Evolutionary conservation across 306 rosid species (phyloP).

Genomic region (apple (Malus domestica)): DNA sequence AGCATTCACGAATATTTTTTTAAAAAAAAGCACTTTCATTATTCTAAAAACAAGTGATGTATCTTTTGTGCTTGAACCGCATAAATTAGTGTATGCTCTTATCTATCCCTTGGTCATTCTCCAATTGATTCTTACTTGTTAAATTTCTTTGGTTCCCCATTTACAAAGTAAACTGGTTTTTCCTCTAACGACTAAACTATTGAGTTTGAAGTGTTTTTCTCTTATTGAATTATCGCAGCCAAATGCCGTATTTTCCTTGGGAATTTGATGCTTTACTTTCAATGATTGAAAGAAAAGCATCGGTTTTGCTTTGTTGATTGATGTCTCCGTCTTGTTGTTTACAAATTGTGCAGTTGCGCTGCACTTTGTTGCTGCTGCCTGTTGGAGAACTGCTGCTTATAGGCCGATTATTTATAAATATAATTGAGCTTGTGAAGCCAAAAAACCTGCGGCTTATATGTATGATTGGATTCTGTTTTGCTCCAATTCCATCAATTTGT

Average conservation of each 20-base stretch:
- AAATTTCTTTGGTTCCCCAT: not conserved
- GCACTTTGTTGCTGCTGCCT: slow-evolving; percentile 38
- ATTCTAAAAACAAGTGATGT: too few relatives aligned
- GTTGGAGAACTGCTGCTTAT: slow-evolving; percentile 32
- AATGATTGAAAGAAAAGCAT: not conserved
- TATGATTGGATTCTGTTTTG: not conserved
- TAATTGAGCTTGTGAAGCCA: not conserved
- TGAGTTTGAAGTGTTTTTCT: too few relatives aligned
- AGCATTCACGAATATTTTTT: too few relatives aligned
- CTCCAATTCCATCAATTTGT: not conserved
- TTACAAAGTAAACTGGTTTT: too few relatives aligned
- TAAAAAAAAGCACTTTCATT: too few relatives aligned
- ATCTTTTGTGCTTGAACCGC: not conserved
- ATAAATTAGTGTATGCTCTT: not conserved
- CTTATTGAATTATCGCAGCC: not conserved
- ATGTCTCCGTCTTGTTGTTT: not conserved
- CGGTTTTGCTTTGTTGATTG: not conserved
- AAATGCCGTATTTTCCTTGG: not conserved
- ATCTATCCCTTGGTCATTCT: not conserved
- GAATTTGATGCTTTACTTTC: not conserved
- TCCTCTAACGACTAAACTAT: not conserved
- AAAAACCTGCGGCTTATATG: not conserved
- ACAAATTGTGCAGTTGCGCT: slow-evolving; percentile 23
- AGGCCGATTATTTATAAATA: not conserved
- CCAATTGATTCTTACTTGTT: not conserved